Evolutionary conservation across 768 basidiomycete species (phyloP).

Genomic region (Boletus vermiculosoides): DNA sequence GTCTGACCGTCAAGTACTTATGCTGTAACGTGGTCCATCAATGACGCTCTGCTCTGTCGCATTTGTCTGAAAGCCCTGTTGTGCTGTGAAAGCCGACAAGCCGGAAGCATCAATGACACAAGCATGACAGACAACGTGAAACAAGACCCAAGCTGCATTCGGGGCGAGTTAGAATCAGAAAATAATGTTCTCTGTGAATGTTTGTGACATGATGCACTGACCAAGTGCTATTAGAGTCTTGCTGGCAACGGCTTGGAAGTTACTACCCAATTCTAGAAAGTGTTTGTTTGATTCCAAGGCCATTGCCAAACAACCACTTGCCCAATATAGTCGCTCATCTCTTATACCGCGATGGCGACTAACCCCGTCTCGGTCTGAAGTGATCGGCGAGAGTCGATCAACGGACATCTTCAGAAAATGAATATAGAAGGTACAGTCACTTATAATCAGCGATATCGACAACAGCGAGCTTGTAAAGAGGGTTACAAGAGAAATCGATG

Average conservation of each 20-base stretch:
- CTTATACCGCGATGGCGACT: too few species aligned
- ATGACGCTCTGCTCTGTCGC: slow-evolving; percentile 20
- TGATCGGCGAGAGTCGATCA: too few species aligned
- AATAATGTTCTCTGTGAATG: not conserved
- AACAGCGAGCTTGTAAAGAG: too few species aligned
- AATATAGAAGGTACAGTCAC: too few species aligned
- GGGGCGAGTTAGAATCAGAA: not conserved
- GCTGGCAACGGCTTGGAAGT: not conserved
- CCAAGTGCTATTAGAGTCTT: not conserved
- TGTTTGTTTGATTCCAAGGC: slow-evolving; percentile 31
- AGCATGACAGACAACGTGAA: slow-evolving; percentile 14
- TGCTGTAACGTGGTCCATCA: slow-evolving; percentile 14
- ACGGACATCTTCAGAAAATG: too few species aligned
- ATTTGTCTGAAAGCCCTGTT: slow-evolving; percentile 10
- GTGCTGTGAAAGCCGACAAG: slow-evolving; percentile 7
- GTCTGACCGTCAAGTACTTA: slow-evolving; percentile 17
- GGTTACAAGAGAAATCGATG: too few species aligned
- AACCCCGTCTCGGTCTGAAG: too few species aligned
- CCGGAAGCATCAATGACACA: slow-evolving; percentile 8
- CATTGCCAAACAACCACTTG: too few species aligned
- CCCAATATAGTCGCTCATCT: too few species aligned
- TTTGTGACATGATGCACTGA: not conserved
- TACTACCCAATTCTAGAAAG: slow-evolving; percentile 18
- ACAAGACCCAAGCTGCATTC: not conserved
- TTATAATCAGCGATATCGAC: too few species aligned